Evolutionary conservation across 352 stramenopile genomes (phyloP).

Genomic region (Pythium rishiriense): DNA sequence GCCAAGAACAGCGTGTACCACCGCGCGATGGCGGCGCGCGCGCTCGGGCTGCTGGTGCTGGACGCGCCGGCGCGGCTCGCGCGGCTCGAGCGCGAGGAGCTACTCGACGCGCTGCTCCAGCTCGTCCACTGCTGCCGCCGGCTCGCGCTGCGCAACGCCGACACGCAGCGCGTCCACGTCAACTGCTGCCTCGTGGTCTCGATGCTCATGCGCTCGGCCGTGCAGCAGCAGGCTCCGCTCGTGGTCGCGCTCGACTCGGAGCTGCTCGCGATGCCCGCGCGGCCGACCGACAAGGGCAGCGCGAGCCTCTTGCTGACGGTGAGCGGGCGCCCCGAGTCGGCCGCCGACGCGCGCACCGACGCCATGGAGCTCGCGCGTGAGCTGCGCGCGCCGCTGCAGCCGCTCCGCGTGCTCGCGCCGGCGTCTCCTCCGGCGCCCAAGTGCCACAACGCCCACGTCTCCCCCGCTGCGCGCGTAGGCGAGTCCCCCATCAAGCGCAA

Average conservation of each 20-base stretch:
- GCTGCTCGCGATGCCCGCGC: conserved; percentile 52
- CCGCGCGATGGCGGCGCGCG: conserved; percentile 59
- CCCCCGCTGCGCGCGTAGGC: too few relatives aligned
- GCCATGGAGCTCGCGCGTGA: neutral
- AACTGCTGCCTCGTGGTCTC: conserved; percentile 86
- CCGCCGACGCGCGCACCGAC: neutral
- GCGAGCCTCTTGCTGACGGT: conserved; percentile 53
- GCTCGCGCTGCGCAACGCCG: conserved; percentile 43
- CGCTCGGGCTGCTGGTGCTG: conserved; percentile 64
- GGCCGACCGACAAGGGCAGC: conserved; percentile 45
- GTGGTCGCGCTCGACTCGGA: conserved; percentile 73
- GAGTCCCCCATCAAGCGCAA: conserved; percentile 3
- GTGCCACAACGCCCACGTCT: neutral
- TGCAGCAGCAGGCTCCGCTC: conserved; percentile 34
- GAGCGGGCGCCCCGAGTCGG: conserved; percentile 41
- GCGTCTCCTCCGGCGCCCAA: neutral
- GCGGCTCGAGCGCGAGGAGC: conserved; percentile 58
- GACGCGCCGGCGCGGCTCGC: conserved; percentile 34
- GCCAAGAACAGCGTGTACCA: conserved; percentile 70
- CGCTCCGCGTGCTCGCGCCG: neutral
- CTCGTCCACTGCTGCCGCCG: conserved; percentile 63
- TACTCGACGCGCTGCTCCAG: conserved; percentile 77
- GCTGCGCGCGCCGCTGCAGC: conserved; percentile 7
- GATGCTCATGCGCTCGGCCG: conserved; percentile 72
- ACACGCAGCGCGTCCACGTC: conserved; percentile 70